Evolutionary conservation across 2,329 filamentous ascomycete genomes (phyloP), one percentile per base, ranked within the genome.

Genomic region (Chrysosporium queenslandicum): DNA sequence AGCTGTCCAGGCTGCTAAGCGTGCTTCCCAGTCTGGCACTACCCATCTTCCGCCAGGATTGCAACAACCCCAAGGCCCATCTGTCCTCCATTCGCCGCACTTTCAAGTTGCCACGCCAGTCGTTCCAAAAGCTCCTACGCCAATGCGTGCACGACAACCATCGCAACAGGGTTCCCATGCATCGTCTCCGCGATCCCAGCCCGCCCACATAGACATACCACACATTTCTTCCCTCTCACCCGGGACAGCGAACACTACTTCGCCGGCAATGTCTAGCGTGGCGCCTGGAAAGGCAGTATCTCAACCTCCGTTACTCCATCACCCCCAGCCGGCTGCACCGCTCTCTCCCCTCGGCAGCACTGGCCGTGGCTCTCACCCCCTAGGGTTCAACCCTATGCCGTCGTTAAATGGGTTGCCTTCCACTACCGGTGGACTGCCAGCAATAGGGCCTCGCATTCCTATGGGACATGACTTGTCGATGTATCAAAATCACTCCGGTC

Each of bases 111-210:
- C 86, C 8, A 92, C 87, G 30, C 91, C 92, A 6, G 83, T 82
- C 23, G 71, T 94, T 43, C 83, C 89, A 11, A 95, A 95, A 66
- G 83, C 83, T 18, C 82, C 88, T 4, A 90, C 87, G 11, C 87
- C 89, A 7, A 84, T 82, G 58, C 85, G 86, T 56, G 78, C 82
- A 34, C 82, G 87, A 52, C 86, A 90, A 55, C 71, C 80, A 43
- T 92, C 88, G 7, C 87, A 94, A 58, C 88, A 92, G 65, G 84
- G 83, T 23, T 81, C 81, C 8, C 80, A 83, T 63, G 75, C 79
- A 6, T 79, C 81, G 5, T 84, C 82, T 47, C 86, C 87, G 2
- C 82, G 68, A 42, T 74, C 71, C 11, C 71, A 74, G 53, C 61
- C 69, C 27, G 65, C 68, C 34, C 68, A 66, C 49, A 65, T 68